Percentiles rank a stretch among this genome's conserved stretches.
Evolutionary conservation across 352 stramenopile genomes (phyloP).

Genomic region (Globisporangium camurandrum): DNA sequence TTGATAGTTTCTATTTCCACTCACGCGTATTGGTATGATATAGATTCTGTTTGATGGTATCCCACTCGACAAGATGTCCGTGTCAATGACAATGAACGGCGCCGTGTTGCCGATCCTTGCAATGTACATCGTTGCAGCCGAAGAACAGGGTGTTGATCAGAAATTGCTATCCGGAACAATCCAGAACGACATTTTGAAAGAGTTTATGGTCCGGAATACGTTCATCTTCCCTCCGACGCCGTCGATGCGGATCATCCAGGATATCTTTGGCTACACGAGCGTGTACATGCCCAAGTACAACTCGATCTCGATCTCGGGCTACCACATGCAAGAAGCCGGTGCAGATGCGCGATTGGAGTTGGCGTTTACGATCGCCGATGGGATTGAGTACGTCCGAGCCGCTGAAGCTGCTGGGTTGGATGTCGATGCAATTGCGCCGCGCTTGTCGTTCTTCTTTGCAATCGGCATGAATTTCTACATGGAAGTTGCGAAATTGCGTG

Average conservation of each 20-base stretch:
- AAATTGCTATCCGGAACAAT: constrained; percentile 73
- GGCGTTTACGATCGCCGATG: constrained; percentile 96
- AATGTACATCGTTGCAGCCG: constrained; percentile 95
- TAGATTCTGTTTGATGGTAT: constrained; percentile 95
- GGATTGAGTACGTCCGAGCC: constrained; percentile 93
- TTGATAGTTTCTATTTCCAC: too few species aligned
- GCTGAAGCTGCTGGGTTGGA: constrained; percentile 90
- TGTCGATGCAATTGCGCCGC: constrained; percentile 90
- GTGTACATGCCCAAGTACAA: constrained; percentile 98
- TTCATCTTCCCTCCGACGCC: constrained; percentile 96
- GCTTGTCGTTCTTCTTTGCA: constrained; percentile 97
- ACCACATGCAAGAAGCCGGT: constrained; percentile 98
- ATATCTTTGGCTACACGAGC: constrained; percentile 97
- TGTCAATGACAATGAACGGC: constrained; percentile 99
- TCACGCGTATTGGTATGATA: neutral
- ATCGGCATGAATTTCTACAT: constrained; percentile 99
- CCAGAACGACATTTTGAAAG: constrained; percentile 98
- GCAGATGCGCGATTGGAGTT: constrained; percentile 93
- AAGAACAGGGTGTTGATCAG: constrained; percentile 92
- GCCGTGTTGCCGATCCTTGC: constrained; percentile 93
- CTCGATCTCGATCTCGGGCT: constrained; percentile 95
- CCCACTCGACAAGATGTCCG: constrained; percentile 92
- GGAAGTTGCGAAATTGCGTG: constrained; percentile 94
- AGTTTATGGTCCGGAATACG: constrained; percentile 96
- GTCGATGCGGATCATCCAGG: constrained; percentile 93